phyloP scores from a whole-genome alignment of 495 filamentous ascomycete genomes.

The Talaromyces liani region DNA sequence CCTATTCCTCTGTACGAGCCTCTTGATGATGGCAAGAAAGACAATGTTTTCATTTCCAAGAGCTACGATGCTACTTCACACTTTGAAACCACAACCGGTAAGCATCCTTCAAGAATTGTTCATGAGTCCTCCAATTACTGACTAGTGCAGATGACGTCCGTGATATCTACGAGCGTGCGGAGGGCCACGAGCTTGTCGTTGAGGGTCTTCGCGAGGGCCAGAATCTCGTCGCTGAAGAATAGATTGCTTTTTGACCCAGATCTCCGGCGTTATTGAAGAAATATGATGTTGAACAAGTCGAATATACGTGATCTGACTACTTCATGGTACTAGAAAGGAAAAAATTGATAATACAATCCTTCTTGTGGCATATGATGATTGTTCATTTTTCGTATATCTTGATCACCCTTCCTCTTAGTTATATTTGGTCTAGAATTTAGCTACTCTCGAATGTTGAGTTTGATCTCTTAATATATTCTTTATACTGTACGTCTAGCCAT shows the following conservation, averaged over 20 bases:
- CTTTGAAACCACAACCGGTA: slow-evolving; percentile 86
- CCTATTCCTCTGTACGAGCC: slow-evolving; percentile 93
- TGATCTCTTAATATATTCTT: neutral
- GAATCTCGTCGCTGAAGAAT: slow-evolving; percentile 42
- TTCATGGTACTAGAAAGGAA: neutral
- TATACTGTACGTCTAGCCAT: neutral
- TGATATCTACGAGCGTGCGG: slow-evolving; percentile 83
- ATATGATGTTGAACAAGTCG: neutral
- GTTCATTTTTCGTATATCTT: neutral
- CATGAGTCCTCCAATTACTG: neutral
- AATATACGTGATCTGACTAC: neutral
- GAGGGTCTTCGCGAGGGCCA: slow-evolving; percentile 48
- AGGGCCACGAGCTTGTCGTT: slow-evolving; percentile 78
- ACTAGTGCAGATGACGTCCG: slow-evolving; percentile 72
- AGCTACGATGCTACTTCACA: slow-evolving; percentile 97
- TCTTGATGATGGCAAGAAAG: slow-evolving; percentile 72
- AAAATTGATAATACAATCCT: neutral
- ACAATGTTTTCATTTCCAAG: slow-evolving; percentile 96
- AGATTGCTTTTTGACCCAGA: slow-evolving; percentile 11
- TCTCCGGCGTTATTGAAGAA: neutral
- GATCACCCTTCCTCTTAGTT: neutral
- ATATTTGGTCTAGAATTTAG: neutral
- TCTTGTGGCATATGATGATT: neutral
- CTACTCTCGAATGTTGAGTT: slow-evolving; percentile 5
- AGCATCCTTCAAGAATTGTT: slow-evolving; percentile 7